These are phyloP conservation scores for Salix udensis DNA, from an alignment of 345 rosid genomes.

Conservation along the genomic window DNA sequence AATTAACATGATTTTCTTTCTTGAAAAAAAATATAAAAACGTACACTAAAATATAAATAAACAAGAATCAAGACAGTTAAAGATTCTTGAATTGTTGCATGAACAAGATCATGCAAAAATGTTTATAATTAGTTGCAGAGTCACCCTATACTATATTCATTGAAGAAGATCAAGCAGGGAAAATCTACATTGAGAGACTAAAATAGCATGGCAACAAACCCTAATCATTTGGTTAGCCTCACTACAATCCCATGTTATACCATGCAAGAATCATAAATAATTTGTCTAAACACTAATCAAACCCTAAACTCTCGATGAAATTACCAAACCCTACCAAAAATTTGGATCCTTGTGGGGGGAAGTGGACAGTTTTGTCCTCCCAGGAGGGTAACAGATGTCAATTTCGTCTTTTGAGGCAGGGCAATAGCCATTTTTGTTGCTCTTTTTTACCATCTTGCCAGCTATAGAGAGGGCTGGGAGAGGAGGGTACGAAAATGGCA, in stretches of 20 bases:
- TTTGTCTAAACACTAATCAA: neutral
- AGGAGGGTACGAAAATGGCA: constrained; percentile 7
- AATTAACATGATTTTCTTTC: too few species aligned
- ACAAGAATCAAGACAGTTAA: neutral
- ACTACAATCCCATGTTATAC: neutral
- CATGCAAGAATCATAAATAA: constrained; percentile 1
- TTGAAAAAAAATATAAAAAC: too few species aligned
- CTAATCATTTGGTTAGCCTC: constrained; percentile 27
- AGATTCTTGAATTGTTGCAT: neutral
- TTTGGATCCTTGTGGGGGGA: neutral
- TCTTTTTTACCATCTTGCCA: constrained; percentile 17
- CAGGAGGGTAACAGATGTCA: neutral
- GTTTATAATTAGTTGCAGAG: neutral
- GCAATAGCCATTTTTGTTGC: neutral
- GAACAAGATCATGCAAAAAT: neutral
- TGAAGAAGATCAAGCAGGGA: constrained; percentile 12
- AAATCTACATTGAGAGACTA: constrained; percentile 22
- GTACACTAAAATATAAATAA: too few species aligned
- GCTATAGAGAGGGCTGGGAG: too few species aligned
- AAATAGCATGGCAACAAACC: constrained; percentile 12
- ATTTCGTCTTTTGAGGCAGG: constrained; percentile 24
- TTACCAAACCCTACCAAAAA: neutral
- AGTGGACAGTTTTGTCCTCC: neutral
- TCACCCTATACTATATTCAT: neutral
- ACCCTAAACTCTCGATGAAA: neutral